phyloP scores from a whole-genome alignment of 768 basidiomycete species.

The Grammothele lineata region DNA sequence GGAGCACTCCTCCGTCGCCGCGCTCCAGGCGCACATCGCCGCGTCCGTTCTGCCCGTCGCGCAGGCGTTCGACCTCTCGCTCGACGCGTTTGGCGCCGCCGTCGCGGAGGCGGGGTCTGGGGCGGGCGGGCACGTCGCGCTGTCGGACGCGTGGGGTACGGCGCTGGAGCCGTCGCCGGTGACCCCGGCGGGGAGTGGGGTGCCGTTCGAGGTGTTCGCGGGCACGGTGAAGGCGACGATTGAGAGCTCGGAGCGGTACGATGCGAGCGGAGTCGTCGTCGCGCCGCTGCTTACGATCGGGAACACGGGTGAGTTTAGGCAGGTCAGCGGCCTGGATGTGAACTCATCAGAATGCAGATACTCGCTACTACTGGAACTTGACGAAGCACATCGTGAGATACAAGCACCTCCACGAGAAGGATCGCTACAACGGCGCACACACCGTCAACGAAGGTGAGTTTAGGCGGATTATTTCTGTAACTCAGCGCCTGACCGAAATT shows the following conservation, averaged over 20 bases:
- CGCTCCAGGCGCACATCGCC: slow-evolving; percentile 42
- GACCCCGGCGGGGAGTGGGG: slow-evolving; percentile 33
- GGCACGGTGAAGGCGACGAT: slow-evolving; percentile 28
- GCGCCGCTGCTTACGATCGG: slow-evolving; percentile 16
- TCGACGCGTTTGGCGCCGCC: slow-evolving; percentile 48
- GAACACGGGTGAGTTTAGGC: slow-evolving; percentile 22
- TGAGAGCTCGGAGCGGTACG: slow-evolving; percentile 9
- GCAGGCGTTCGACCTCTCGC: slow-evolving; percentile 51
- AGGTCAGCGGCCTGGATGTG: not conserved
- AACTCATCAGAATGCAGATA: slow-evolving; percentile 29
- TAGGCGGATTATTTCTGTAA: not conserved
- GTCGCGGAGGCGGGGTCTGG: slow-evolving; percentile 34
- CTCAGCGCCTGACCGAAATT: not conserved
- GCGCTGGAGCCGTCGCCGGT: slow-evolving; percentile 67
- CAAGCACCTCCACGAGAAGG: slow-evolving; percentile 21
- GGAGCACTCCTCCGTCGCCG: slow-evolving; percentile 25
- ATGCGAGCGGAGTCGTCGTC: slow-evolving; percentile 14
- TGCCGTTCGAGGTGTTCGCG: slow-evolving; percentile 29
- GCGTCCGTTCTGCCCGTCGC: slow-evolving; percentile 64
- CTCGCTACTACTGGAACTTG: slow-evolving; percentile 41
- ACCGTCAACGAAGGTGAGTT: slow-evolving; percentile 68
- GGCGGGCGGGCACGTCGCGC: slow-evolving; percentile 41
- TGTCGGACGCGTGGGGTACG: slow-evolving; percentile 44
- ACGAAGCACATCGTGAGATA: slow-evolving; percentile 69
- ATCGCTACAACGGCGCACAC: slow-evolving; percentile 38